A percentile compares a stretch with the other conserved stretches of the same genome.
phyloP scores from a whole-genome alignment of 75 land plant genomes.

The Sequoia sempervirens region DNA sequence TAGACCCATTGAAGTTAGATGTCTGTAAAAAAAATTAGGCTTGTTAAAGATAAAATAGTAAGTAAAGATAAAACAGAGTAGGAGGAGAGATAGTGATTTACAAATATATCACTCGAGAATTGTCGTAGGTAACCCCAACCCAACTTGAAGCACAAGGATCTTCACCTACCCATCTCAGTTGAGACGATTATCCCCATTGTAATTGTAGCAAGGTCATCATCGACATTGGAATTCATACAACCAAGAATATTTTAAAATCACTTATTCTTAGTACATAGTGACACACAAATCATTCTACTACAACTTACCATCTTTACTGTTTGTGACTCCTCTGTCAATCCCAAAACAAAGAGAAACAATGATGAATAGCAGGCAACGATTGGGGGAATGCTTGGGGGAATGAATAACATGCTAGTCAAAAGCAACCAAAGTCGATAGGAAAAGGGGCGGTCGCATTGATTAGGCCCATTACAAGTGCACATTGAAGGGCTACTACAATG shows the following conservation, averaged over 20 bases:
- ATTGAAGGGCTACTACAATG: no score
- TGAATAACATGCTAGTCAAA: no score
- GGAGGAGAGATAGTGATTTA: neutral
- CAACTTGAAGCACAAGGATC: slow-evolving; percentile 7
- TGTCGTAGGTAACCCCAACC: slow-evolving; percentile 50
- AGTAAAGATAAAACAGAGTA: neutral
- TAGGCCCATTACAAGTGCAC: no score
- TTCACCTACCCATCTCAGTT: slow-evolving; percentile 29
- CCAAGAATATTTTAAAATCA: neutral
- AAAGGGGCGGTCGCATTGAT: no score
- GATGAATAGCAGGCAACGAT: no score
- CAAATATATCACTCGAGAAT: slow-evolving; percentile 43
- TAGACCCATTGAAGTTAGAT: slow-evolving; percentile 27
- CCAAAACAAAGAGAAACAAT: no score
- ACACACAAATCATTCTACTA: neutral
- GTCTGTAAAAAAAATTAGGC: neutral
- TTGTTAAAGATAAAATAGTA: no score
- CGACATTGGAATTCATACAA: neutral
- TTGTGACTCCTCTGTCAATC: neutral
- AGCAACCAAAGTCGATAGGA: no score
- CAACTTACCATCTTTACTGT: neutral
- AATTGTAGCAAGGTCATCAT: neutral
- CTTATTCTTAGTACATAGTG: no score
- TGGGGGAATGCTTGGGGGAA: no score
- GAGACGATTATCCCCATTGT: neutral